Base-by-base conservation (phyloP, 495 filamentous ascomycete species). In the Lasiosphaeria ovina region DNA sequence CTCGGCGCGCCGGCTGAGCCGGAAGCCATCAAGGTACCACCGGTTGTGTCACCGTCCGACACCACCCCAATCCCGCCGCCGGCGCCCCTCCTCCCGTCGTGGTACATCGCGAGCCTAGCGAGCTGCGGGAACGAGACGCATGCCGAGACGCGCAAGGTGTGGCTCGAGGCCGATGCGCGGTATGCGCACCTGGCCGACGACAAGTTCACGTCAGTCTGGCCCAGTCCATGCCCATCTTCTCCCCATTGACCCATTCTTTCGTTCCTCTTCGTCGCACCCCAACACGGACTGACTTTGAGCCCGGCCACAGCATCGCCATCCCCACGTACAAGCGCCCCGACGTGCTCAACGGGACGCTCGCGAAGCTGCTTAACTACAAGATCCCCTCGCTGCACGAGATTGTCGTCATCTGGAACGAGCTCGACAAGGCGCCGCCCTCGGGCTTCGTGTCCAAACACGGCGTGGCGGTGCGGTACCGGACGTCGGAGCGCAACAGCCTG, bases 341-440 rank as follows among this genome's bases (percentile, higher is more conserved):
- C 3, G 45, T 54, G 11, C 59, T 65, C 34, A 61, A 65, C 50
- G 31, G 31, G 44, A 65, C 63, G 4, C 50, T 65, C 6, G 36
- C 33, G 14, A 42, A 11, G 3, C 59, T 65, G 14, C 36, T 61
- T 17, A 6, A 31, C 35, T n/a, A 44, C 51, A 59, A 61, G 33
- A 62, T 65, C 55, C 59, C 59, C 32, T 65, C 63, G 4, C 59
- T 65, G 17, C 55, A 53, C 56, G 63, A 65, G 33, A 62, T 65
- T 16, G 63, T 65, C 59, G 45, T 65, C 36, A 49, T 65, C 34
- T 65, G 59, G 63, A 59, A 59, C 55, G 56, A 65, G 33, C 42
- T 62, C 54, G 59, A 57, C 40, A 57, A 42, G 40, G 17, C 34
- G 17, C 40, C 55, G n/a, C 63, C 63, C 6, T 32, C 33, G 4